A percentile compares a stretch with the other conserved stretches of the same genome.
phyloP scores from a whole-genome alignment of 2,329 filamentous ascomycete genomes.

The Fusarium irregulare region DNA sequence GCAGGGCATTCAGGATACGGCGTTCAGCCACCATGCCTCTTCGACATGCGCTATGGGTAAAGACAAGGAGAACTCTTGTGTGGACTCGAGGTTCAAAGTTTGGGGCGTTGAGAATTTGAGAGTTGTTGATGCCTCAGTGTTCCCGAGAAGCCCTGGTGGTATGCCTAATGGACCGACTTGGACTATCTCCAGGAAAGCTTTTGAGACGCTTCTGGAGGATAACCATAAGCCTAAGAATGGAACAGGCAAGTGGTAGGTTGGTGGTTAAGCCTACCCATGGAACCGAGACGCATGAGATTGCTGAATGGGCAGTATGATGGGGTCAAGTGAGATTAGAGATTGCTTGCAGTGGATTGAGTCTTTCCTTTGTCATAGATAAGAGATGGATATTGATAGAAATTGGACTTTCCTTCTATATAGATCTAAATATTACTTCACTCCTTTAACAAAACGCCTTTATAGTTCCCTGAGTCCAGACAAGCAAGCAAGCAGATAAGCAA shows the following conservation, averaged over 20 bases:
- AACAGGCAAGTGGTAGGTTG: not conserved
- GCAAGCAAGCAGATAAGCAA: not conserved
- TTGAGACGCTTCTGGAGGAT: constrained; percentile 1
- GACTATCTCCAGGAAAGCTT: constrained; percentile 19
- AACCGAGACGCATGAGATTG: not conserved
- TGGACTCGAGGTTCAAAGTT: not conserved
- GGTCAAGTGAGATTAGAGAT: no score
- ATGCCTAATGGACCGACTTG: constrained; percentile 10
- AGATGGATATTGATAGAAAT: not conserved
- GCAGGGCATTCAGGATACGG: not conserved
- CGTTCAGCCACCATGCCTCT: not conserved
- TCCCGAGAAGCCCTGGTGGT: constrained; percentile 3
- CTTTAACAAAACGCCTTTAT: not conserved
- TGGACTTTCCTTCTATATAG: not conserved
- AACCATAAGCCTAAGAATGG: not conserved
- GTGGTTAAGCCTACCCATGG: accelerated
- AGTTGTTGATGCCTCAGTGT: constrained; percentile 11
- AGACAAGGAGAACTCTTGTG: not conserved
- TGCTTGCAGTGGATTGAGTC: not conserved
- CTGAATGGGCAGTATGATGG: accelerated
- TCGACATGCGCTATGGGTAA: not conserved
- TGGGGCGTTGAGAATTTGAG: constrained; percentile 5
- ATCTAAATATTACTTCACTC: not conserved
- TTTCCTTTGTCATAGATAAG: not conserved
- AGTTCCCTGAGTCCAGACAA: no score